These are phyloP conservation scores for Monsonia emarginata DNA, from an alignment of 441 rosid genomes.

Conservation along the genomic window DNA sequence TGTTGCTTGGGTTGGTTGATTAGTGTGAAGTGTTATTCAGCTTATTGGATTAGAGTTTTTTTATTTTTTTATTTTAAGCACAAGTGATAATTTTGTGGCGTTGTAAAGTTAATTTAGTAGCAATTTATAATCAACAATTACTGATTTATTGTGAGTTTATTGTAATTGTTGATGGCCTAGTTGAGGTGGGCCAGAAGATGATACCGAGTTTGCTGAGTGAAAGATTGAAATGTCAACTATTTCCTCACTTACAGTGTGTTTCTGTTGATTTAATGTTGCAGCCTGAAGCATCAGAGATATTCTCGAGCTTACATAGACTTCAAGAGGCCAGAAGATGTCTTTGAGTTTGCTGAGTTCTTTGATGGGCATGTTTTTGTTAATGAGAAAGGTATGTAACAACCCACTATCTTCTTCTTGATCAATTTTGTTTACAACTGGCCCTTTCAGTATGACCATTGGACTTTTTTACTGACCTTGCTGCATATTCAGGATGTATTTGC, in stretches of 20 bases:
- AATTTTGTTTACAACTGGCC: neutral
- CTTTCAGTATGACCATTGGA: neutral
- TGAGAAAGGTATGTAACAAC: conserved; percentile 52
- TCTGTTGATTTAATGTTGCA: conserved; percentile 22
- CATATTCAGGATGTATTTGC: neutral
- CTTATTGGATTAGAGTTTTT: no score
- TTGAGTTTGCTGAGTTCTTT: conserved; percentile 60
- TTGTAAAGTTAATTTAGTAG: neutral
- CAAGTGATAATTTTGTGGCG: neutral
- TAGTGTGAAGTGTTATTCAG: neutral
- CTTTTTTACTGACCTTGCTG: neutral
- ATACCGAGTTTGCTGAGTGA: neutral
- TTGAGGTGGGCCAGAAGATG: neutral
- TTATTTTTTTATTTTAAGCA: no score
- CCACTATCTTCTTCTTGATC: neutral
- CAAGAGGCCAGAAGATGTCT: conserved; percentile 59
- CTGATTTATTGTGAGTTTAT: neutral
- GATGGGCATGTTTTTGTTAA: conserved; percentile 67
- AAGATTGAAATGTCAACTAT: neutral
- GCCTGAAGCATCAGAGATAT: conserved; percentile 45
- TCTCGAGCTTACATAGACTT: conserved; percentile 64
- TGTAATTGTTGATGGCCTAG: neutral
- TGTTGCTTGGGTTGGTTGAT: neutral
- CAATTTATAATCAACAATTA: neutral
- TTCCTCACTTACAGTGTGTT: neutral